Percentiles rank a stretch among this genome's conserved stretches.
Evolutionary conservation across 352 stramenopile species (phyloP).

Genomic region (Thraustochytrium striatum): DNA sequence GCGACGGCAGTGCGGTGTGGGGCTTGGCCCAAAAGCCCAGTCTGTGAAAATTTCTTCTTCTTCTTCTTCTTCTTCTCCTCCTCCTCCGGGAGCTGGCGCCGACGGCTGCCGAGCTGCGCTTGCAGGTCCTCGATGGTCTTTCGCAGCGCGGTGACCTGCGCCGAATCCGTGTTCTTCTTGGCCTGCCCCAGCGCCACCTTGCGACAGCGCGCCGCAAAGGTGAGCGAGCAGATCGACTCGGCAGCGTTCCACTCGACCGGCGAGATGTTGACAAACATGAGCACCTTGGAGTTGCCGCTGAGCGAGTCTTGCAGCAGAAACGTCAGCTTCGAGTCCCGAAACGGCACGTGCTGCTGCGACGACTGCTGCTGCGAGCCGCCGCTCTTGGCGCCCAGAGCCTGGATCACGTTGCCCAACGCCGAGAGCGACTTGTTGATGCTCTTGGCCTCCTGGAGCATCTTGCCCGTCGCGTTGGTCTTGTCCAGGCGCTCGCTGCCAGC

Average conservation of each 20-base stretch:
- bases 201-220: conserved; percentile 78
- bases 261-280: conserved; percentile 70
- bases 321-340: conserved; percentile 89
- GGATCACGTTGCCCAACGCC: conserved; percentile 88
- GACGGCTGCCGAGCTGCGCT: not conserved
- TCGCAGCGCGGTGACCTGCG: not conserved
- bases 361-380: not conserved
- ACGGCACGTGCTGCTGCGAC: conserved; percentile 82
- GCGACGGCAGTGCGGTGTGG: too few relatives aligned
- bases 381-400: conserved; percentile 65
- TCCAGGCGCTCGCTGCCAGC: conserved; percentile 73
- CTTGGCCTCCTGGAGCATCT: conserved; percentile 88
- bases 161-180: conserved; percentile 52
- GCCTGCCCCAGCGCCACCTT: conserved; percentile 76
- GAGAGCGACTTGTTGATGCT: conserved; percentile 92
- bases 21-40: too few relatives aligned
- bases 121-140: conserved; percentile 10
- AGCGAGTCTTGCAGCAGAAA: conserved; percentile 65
- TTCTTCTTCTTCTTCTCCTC: too few relatives aligned
- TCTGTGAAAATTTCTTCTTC: too few relatives aligned
- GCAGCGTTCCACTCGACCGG: conserved; percentile 75
- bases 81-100: too few relatives aligned
- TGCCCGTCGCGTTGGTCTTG: conserved; percentile 80
- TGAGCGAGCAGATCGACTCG: conserved; percentile 82
- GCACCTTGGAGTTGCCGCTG: conserved; percentile 57